Evolutionary conservation across 192 early-diverging fungal genomes (phyloP), one percentile per base, ranked within the genome.

Genomic region (Coemansia sp.): DNA sequence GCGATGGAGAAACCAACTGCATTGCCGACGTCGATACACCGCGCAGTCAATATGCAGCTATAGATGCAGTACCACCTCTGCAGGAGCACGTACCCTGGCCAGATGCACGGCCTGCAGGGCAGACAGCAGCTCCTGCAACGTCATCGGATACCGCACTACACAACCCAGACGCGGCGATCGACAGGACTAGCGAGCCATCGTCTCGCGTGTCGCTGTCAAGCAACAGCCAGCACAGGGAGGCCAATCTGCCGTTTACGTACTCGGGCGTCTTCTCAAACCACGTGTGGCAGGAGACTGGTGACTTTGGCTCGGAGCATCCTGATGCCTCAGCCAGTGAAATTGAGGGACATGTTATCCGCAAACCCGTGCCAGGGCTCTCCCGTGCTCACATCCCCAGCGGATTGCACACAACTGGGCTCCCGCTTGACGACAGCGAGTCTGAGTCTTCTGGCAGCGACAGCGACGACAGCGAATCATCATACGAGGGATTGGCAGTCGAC

Each of bases 401-500:
- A 4, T 37, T 70, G 39, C 69, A 69, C 61, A 66, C 72, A 2
- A 68, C 65, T 11, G 65, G 49, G 19, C 56, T 53, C 38, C 65
- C 66, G 25, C 51, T 43, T 19, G 70, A 54, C 38, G 66, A 66
- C 21, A 77, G 75, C 60, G 66, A 58, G 16, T 57, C 51, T 11
- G 48, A 41, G 12, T 54, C 22, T 25, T 45, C 43, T 3, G 29
- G 48, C 12, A 62, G 61, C 12, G 49, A 54, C 14, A 67, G 69
- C n/a, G 70, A 66, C n/a, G 69, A 69, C 19, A 72, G 70, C 73
- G 72, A 75, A 22, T 51, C 63, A 41, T 81, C 79, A 1, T 81
- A 81, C 39, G 79, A 81, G 48, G 79, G 79, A 0, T 59, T 81
- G 27, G 79, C 79, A 4, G 79, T 81, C 26, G 79, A 81, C 54